Evolutionary conservation across 495 filamentous ascomycete species (phyloP), one percentile per base, ranked within the genome.

Genomic region (Aspergillus hancockii): DNA sequence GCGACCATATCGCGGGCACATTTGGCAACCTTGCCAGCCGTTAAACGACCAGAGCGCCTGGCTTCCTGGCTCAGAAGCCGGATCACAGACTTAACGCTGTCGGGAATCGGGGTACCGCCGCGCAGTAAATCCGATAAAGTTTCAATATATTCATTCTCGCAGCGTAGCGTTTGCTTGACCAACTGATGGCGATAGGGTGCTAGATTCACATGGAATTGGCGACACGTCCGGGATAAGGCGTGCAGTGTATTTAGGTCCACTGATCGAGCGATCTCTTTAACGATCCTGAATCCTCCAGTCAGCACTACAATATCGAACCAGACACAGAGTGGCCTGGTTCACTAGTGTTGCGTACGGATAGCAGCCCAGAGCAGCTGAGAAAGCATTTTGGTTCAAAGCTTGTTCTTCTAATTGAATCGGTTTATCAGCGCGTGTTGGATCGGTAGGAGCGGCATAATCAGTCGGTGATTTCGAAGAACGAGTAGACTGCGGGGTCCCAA

Each of bases 241-340:
- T 96, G 86, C 59, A 96, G 84, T 16, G 89, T 88, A 71, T 93
- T 96, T 16, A 95, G 83, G 70, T 97, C 92, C 61, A 97, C 80
- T 62, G 81, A 78, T 28, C 83, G 82, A 28, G 88, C 87, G 55
- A 97, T 83, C 58, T 86, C 83, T 60, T 83, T 86, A 71, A 90
- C 83, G 62, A 97, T 87, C 59, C 92, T 95, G 76, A 41, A 58
- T 41, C 50, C 67, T 46, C 57, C 63, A 49, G 63, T 67, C 57
- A 67, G 65, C 62, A 62, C 52, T 30, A 54, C 52, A 46, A 57
- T 45, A 34, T 36, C 36, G 64, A 66, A 55, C 49, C 62, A 67
- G 46, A 58, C 47, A 52, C 46, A 49, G 43, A 41, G 49, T 58
- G 52, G 31, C 53, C 57, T 59, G 60, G 57, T 59, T 49, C 66